Conservation (phyloP, 352 stramenopile species). For the Plasmopara viticola region DNA sequence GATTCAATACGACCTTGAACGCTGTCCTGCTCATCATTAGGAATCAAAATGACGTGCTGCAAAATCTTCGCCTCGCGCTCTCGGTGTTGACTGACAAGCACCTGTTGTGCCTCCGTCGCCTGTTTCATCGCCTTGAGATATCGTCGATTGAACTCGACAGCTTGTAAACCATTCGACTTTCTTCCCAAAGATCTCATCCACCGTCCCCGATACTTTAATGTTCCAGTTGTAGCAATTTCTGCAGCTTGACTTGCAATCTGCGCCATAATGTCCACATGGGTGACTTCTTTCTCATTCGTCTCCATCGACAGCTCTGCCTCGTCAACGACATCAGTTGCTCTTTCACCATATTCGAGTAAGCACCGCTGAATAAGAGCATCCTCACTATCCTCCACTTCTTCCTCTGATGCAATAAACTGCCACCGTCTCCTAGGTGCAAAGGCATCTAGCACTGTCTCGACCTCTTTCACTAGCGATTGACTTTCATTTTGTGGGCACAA, state of each 20-base stretch:
- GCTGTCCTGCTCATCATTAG: conserved; percentile 17
- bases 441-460: conserved; percentile 30
- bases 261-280: conserved; percentile 29
- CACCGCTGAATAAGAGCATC: conserved; percentile 74
- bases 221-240: conserved; percentile 24
- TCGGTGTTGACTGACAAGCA: conserved; percentile 30
- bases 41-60: conserved; percentile 39
- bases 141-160: conserved; percentile 49
- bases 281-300: conserved; percentile 1
- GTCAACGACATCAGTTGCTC: conserved; percentile 25
- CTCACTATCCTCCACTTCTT: conserved; percentile 32
- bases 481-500: conserved; percentile 7
- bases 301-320: conserved; percentile 12
- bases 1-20: conserved; percentile 8
- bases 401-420: conserved; percentile 29
- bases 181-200: conserved; percentile 13
- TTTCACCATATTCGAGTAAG: conserved; percentile 75
- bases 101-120: conserved; percentile 43
- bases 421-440: conserved; percentile 42
- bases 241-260: conserved; percentile 46
- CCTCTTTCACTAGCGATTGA: conserved; percentile 37
- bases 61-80: conserved; percentile 46
- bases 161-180: conserved; percentile 17
- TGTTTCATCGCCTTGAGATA: conserved; percentile 53
- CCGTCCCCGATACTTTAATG: conserved; percentile 5